Evolutionary conservation across 306 rosid genomes (phyloP).

Genomic region (Sicyos edulis): DNA sequence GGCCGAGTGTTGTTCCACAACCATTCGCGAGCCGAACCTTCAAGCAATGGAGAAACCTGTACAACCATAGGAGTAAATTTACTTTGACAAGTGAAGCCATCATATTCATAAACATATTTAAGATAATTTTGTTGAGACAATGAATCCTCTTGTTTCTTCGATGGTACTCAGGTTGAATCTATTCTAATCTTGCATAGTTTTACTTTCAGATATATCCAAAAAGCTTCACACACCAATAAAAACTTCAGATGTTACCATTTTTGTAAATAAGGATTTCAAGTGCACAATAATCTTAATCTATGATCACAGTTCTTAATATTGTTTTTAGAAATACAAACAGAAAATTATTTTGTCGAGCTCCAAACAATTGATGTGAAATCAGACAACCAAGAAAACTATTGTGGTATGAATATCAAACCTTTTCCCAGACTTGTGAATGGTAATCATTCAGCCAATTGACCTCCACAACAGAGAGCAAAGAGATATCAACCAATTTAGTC

Average conservation of each 20-base stretch:
- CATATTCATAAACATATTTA: neutral
- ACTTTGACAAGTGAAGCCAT: neutral
- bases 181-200: neutral
- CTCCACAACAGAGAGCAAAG: conserved; percentile 67
- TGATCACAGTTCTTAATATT: neutral
- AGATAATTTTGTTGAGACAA: neutral
- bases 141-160: neutral
- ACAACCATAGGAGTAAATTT: conserved; percentile 3
- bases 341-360: neutral
- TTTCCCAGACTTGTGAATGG: conserved; percentile 87
- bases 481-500: conserved; percentile 68
- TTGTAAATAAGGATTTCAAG: neutral
- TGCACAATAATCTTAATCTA: neutral
- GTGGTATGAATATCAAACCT: conserved; percentile 39
- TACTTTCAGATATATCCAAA: neutral
- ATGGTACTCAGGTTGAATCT: neutral
- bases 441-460: conserved; percentile 72
- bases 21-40: conserved; percentile 72
- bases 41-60: conserved; percentile 81
- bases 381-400: neutral
- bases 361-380: neutral
- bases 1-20: conserved; percentile 83
- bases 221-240: neutral
- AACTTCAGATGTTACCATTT: neutral
- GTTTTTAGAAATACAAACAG: neutral